These are phyloP conservation scores for Fusarium phyllophilum DNA, from an alignment of 2,329 filamentous ascomycete species.

Conservation along the genomic window DNA sequence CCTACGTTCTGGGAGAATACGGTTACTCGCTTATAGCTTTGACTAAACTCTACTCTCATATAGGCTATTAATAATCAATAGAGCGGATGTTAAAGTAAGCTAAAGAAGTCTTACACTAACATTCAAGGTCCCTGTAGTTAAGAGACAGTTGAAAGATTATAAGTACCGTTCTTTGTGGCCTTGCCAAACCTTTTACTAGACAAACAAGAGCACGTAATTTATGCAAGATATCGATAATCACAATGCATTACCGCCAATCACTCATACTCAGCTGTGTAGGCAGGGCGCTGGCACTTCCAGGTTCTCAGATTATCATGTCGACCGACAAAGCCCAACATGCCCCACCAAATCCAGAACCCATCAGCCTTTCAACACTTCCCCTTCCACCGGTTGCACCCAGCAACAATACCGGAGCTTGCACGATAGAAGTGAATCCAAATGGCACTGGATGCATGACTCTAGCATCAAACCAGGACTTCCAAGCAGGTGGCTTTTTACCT, in stretches of 20 bases:
- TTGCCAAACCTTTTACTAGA: too few species aligned
- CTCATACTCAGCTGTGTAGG: not conserved
- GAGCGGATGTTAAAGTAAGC: rapidly evolving
- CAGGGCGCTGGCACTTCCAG: not conserved
- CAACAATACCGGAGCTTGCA: not conserved
- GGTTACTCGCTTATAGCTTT: too few species aligned
- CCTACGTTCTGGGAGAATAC: too few species aligned
- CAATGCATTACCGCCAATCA: not conserved
- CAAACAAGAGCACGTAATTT: too few species aligned
- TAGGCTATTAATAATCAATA: too few species aligned
- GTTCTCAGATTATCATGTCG: not conserved
- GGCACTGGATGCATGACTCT: slow-evolving; percentile 10
- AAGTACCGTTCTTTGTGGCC: not conserved
- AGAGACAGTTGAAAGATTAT: not conserved
- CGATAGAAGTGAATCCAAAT: not conserved
- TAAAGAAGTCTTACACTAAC: not conserved
- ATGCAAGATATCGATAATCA: not conserved
- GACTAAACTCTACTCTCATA: rapidly evolving
- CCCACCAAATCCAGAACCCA: slow-evolving; percentile 3
- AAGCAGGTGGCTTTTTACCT: slow-evolving; percentile 48
- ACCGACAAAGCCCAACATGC: not conserved
- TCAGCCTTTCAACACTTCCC: slow-evolving; percentile 4
- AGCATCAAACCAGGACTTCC: not conserved
- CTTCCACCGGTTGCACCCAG: slow-evolving; percentile 2
- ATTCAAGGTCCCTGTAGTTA: not conserved